A percentile compares a stretch with the other conserved stretches of the same genome.
Conservation (phyloP, 768 basidiomycete genomes). For the Suillus cothurnatus region DNA sequence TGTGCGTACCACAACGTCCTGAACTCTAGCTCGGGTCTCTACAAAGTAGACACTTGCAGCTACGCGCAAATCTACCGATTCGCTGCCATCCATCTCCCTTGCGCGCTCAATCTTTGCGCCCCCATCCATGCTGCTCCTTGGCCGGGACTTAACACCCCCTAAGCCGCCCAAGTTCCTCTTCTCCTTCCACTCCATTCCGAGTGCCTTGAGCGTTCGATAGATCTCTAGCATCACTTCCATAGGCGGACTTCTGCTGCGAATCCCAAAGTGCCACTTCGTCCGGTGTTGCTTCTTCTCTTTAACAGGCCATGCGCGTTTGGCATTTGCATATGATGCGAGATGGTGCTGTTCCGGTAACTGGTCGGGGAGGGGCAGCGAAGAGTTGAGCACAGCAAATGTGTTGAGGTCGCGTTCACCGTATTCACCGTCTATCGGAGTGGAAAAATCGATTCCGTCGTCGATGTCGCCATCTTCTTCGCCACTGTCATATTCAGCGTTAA, state of each 20-base stretch:
- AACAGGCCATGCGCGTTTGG: slow-evolving; percentile 42
- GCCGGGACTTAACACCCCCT: slow-evolving; percentile 49
- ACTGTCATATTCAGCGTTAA: slow-evolving; percentile 43
- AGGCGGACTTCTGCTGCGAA: slow-evolving; percentile 89
- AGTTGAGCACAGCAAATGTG: slow-evolving; percentile 88
- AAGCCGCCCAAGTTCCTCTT: slow-evolving; percentile 79
- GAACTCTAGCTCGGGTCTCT: slow-evolving; percentile 87
- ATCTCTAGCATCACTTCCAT: slow-evolving; percentile 99
- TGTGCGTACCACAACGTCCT: slow-evolving; percentile 83
- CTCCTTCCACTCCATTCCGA: slow-evolving; percentile 98
- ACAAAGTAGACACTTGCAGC: slow-evolving; percentile 88
- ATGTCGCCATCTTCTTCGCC: slow-evolving; percentile 54
- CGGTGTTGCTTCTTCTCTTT: slow-evolving; percentile 74
- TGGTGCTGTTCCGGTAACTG: slow-evolving; percentile 67
- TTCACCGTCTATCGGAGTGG: slow-evolving; percentile 44
- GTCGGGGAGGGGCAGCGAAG: slow-evolving; percentile 78
- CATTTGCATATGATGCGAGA: slow-evolving; percentile 66
- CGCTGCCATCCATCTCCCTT: slow-evolving; percentile 59
- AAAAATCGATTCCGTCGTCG: slow-evolving; percentile 53
- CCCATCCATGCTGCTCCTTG: slow-evolving; percentile 34
- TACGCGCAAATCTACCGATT: slow-evolving; percentile 62
- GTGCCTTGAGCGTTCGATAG: slow-evolving; percentile 84
- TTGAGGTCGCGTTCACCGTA: slow-evolving; percentile 46
- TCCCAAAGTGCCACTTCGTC: slow-evolving; percentile 98
- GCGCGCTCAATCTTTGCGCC: slow-evolving; percentile 60